These are phyloP conservation scores for Tilletiaria anomala DNA, from an alignment of 1,284 basidiomycete species.

Conservation along the genomic window DNA sequence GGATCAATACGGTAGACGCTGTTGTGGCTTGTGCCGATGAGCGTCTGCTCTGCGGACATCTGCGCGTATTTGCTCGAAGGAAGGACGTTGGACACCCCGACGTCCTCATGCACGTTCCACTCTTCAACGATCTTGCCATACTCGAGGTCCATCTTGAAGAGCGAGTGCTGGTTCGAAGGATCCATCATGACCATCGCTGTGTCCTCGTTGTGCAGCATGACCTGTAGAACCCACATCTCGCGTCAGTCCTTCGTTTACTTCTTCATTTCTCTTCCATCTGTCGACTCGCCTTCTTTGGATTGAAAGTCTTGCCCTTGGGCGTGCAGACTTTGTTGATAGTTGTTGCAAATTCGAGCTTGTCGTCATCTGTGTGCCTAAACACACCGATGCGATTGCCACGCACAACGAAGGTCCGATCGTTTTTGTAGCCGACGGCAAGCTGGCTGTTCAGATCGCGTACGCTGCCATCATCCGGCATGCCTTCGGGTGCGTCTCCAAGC, in stretches of 20 bases:
- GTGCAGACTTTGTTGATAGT: conserved; percentile 74
- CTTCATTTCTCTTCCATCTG: conserved; percentile 10
- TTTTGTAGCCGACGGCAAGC: conserved; percentile 87
- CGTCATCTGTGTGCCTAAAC: conserved; percentile 69
- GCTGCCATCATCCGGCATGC: conserved; percentile 5
- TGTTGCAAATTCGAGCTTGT: conserved; percentile 65
- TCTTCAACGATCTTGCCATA: conserved; percentile 95
- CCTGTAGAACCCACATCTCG: too few relatives aligned
- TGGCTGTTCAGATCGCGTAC: conserved; percentile 54
- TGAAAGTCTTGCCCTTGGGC: conserved; percentile 67
- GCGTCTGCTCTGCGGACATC: conserved; percentile 78
- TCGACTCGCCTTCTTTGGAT: conserved; percentile 74
- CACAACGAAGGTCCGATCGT: conserved; percentile 86
- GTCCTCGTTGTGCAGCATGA: conserved; percentile 96
- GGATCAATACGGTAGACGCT: conserved; percentile 95
- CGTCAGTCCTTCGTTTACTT: background rate
- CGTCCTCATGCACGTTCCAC: conserved; percentile 85
- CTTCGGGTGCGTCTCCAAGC: conserved; percentile 23
- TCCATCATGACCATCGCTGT: conserved; percentile 89
- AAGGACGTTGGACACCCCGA: conserved; percentile 73
- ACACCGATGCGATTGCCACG: conserved; percentile 93
- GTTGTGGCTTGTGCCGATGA: conserved; percentile 84
- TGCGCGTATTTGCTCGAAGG: conserved; percentile 90
- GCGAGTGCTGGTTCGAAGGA: conserved; percentile 61
- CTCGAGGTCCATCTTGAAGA: conserved; percentile 87